Evolutionary conservation across 495 filamentous ascomycete species (phyloP), one percentile per base, ranked within the genome.

Genomic region (Trichoderma virens): DNA sequence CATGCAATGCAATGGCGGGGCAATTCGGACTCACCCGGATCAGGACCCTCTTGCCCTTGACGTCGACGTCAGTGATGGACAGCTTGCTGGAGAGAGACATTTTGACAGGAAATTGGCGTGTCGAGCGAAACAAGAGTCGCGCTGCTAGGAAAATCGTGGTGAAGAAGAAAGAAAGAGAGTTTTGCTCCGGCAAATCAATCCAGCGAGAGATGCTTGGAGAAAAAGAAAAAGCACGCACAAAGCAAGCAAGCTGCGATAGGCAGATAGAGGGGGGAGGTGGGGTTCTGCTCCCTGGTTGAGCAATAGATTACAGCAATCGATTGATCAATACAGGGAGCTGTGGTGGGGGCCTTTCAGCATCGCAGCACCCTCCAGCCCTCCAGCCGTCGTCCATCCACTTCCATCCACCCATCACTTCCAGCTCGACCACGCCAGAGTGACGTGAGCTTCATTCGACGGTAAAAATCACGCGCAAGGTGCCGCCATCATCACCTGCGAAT

Each of bases 21-120:
- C 4, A 60, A 59, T 23, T 35, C 56, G 38, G 25, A 83, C 90
- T 70, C 86, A 96, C 94, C 69, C 94, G 88, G 74, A 99, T 96
- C 72, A 99, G 84, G 75, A 97, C 92, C 73, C 93, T 86, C 86
- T 98, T 99, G 83, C 83, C 93, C 85, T 95, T 95, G 75, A 98
- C 86, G 79, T 99, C 93, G 71, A 93, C 87, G 68, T 97, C 93
- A 63, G 88, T 90, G 80, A 98, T 96, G 63, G 91, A 88, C 73
- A 99, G 90, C 85, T 98, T 99, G 85, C 88, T 97, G 66, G 91
- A 89, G 75, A 99, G 90, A 86, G 95, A 97, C 94, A 99, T 99
- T 67, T 73, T 88, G 71, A 23, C 27, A 28, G 51, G 51, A 56
- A 28, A 56, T 18, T 30, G 25, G 51, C 51, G 51, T 56, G 51